Evolutionary conservation across 768 basidiomycete species (phyloP).

Genomic region (Kwoniella sp.): DNA sequence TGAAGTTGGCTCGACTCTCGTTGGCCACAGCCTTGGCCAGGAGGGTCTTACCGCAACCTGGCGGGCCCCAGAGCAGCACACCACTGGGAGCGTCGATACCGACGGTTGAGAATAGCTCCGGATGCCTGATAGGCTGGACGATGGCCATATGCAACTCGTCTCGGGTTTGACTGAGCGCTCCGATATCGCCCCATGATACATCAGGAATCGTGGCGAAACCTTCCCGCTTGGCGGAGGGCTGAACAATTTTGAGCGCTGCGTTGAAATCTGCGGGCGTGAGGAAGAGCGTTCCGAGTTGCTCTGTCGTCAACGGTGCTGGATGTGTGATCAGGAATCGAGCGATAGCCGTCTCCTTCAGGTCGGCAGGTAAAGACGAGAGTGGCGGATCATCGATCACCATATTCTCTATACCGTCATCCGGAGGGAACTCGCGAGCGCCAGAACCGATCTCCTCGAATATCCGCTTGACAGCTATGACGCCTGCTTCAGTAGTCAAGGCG

Average conservation of each 20-base stretch:
- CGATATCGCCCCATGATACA: conserved; percentile 90
- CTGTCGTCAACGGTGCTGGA: conserved; percentile 68
- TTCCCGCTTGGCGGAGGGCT: conserved; percentile 94
- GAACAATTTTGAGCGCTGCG: conserved; percentile 76
- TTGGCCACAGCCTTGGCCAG: conserved; percentile 98
- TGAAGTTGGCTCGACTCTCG: conserved; percentile 91
- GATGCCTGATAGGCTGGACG: conserved; percentile 85
- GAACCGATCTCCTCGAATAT: conserved; percentile 77
- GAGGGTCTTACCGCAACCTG: conserved; percentile 95
- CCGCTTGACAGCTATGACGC: conserved; percentile 91
- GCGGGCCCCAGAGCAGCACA: conserved; percentile 96
- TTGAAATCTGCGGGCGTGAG: conserved; percentile 78
- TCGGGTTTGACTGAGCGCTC: conserved; percentile 77
- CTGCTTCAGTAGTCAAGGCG: conserved; percentile 85
- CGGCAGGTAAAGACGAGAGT: conserved; percentile 53
- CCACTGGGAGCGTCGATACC: conserved; percentile 90
- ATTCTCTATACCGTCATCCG: conserved; percentile 31
- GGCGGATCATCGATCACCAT: conserved; percentile 48
- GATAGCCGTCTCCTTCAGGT: conserved; percentile 61
- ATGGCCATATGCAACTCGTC: conserved; percentile 97
- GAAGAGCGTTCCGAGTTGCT: conserved; percentile 73
- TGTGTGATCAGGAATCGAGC: conserved; percentile 84
- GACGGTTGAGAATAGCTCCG: conserved; percentile 79
- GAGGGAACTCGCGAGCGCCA: conserved; percentile 28
- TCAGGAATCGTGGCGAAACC: conserved; percentile 96